These are phyloP conservation scores for Candida maris DNA, from an alignment of 805 yeast genomes.

Conservation along the genomic window DNA sequence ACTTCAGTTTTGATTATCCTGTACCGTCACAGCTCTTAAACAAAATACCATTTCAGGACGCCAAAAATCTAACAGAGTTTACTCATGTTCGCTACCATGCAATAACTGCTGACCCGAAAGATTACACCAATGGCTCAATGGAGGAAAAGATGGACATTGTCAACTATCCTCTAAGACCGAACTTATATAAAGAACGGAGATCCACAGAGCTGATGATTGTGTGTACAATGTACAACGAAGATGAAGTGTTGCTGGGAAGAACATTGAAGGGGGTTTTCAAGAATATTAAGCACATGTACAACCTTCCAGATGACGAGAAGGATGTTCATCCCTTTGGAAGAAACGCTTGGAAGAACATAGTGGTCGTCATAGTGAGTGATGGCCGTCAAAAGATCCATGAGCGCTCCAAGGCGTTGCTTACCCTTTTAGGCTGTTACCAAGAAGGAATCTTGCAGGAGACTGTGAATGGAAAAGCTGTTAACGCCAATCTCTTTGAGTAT, in stretches of 20 bases:
- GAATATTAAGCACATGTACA: slow-evolving; percentile 72
- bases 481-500: slow-evolving; percentile 88
- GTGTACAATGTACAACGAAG: slow-evolving; percentile 90
- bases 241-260: slow-evolving; percentile 74
- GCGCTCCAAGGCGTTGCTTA: slow-evolving; percentile 71
- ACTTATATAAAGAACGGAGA: slow-evolving; percentile 68
- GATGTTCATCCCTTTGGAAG: slow-evolving; percentile 76
- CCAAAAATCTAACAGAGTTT: slow-evolving; percentile 44
- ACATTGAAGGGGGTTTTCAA: slow-evolving; percentile 88
- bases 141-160: slow-evolving; percentile 31
- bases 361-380: slow-evolving; percentile 83
- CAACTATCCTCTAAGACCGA: slow-evolving; percentile 58
- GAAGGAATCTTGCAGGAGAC: slow-evolving; percentile 91
- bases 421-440: slow-evolving; percentile 86
- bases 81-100: slow-evolving; percentile 88
- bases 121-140: slow-evolving; percentile 56
- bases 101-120: slow-evolving; percentile 85
- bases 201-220: slow-evolving; percentile 83
- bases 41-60: slow-evolving; percentile 43
- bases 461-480: slow-evolving; percentile 76
- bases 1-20: slow-evolving; percentile 78
- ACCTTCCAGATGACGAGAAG: slow-evolving; percentile 38
- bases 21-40: slow-evolving; percentile 59
- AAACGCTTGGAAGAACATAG: slow-evolving; percentile 91
- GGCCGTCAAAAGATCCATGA: slow-evolving; percentile 83